Evolutionary conservation across 2,329 filamentous ascomycete genomes (phyloP).

Genomic region (Botrytis cinerea): DNA sequence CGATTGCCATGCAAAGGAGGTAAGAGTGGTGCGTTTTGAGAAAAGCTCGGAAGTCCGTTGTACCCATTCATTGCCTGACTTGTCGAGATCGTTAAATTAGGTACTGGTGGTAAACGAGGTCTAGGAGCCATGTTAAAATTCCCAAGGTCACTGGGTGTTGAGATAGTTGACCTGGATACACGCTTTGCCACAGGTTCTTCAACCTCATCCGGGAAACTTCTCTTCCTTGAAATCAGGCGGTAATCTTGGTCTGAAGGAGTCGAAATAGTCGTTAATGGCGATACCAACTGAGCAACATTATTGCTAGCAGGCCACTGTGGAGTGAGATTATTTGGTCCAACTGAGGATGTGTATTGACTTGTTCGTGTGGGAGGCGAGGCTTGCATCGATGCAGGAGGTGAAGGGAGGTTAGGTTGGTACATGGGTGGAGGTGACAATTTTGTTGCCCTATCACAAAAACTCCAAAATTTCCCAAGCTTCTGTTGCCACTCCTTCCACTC

Average conservation of each 20-base stretch:
- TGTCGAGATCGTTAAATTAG: slow-evolving; percentile 60
- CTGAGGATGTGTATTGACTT: slow-evolving; percentile 44
- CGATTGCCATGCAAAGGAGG: slow-evolving; percentile 44
- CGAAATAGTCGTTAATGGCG: slow-evolving; percentile 39
- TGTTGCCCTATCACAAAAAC: slow-evolving; percentile 53
- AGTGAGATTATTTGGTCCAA: slow-evolving; percentile 36
- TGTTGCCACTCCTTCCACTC: slow-evolving; percentile 88
- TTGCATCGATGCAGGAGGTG: slow-evolving; percentile 52
- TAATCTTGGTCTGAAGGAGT: slow-evolving; percentile 44
- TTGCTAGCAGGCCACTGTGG: slow-evolving; percentile 43
- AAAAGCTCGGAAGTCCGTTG: slow-evolving; percentile 29
- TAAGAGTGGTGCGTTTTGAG: slow-evolving; percentile 37
- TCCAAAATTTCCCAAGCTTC: slow-evolving; percentile 78
- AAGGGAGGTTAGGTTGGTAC: slow-evolving; percentile 50
- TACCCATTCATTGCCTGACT: slow-evolving; percentile 36
- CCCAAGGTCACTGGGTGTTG: slow-evolving; percentile 11
- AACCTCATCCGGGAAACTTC: slow-evolving; percentile 56
- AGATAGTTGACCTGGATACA: slow-evolving; percentile 35
- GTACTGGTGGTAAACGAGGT: slow-evolving; percentile 62
- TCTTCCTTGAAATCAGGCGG: slow-evolving; percentile 50
- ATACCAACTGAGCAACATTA: slow-evolving; percentile 42
- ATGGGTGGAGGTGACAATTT: slow-evolving; percentile 39
- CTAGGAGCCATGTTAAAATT: slow-evolving; percentile 30
- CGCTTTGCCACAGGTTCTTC: slow-evolving; percentile 59
- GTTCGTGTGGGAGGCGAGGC: slow-evolving; percentile 49